Evolutionary conservation across 768 basidiomycete species (phyloP).

Genomic region (Suillus cothurnatus): DNA sequence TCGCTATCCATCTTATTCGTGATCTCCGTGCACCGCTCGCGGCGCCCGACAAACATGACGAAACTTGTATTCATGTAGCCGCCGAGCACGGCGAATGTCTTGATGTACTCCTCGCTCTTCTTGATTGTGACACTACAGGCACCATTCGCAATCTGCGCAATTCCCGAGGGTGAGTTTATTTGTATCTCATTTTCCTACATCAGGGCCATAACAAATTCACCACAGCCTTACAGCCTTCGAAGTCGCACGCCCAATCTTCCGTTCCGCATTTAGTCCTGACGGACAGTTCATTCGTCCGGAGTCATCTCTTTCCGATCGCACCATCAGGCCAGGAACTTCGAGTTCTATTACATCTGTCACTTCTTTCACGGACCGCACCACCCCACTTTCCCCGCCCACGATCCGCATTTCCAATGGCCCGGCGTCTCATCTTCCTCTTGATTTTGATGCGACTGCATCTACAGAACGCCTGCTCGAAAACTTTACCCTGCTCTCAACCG

Average conservation of each 20-base stretch:
- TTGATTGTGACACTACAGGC: conserved; percentile 64
- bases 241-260: conserved; percentile 68
- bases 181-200: not conserved
- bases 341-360: conserved; percentile 51
- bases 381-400: conserved; percentile 20
- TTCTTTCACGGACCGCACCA: conserved; percentile 42
- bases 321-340: conserved; percentile 47
- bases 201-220: conserved; percentile 3
- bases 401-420: conserved; percentile 31
- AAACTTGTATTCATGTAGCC: conserved; percentile 81
- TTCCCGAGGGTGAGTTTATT: conserved; percentile 61
- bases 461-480: conserved; percentile 54
- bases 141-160: conserved; percentile 63
- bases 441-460: conserved; percentile 48
- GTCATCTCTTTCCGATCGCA: conserved; percentile 57
- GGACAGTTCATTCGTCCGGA: conserved; percentile 47
- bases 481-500: conserved; percentile 52
- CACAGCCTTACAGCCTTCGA: conserved; percentile 65
- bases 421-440: conserved; percentile 39
- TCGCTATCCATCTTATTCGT: conserved; percentile 66
- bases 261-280: conserved; percentile 58
- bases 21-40: conserved; percentile 71
- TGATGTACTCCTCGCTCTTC: conserved; percentile 61
- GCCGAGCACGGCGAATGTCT: conserved; percentile 72
- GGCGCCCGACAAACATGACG: conserved; percentile 64